Evolutionary conservation across 805 yeast species (phyloP), one percentile per base, ranked within the genome.

Genomic region (Hanseniaspora nectarophila): DNA sequence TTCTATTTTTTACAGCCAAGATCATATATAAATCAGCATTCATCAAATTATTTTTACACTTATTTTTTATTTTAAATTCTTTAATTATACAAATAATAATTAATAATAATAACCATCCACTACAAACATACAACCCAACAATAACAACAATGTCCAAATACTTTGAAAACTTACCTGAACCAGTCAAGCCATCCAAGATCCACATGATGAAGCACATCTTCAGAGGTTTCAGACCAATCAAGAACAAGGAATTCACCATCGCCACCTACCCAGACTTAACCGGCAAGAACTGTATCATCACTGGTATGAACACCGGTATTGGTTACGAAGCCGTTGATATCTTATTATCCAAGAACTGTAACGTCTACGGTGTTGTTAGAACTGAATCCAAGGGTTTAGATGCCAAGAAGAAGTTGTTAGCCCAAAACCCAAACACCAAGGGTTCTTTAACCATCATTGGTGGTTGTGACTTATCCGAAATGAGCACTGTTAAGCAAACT

Each of bases 291-390:
- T 70, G 70, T 15, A 55, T 68, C 23, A 67, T 71, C 9, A 70
- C 74, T 6, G 74, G 74, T 47, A 64, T 65, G 23, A 69, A 66
- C 45, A 58, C 71, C 8, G 74, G 74, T 43, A 62, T 71, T 45
- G 67, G 67, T n/a, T 59, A 51, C 12, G 53, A 61, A 8, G 59
- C 56, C 58, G 66, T 35, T 56, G 61, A 57, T 37, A 42, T 59
- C 26, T 51, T 64, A 10, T 58, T 65, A 40, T 62, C 65, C 12
- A 69, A 65, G 54, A 62, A 68, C 50, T 68, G 69, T 59, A 56
- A 63, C 26, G 63, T 65, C 16, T 58, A 63, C 13, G 57, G 59
- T 21, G 62, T 68, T 16, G 67, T 67, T 4, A 66, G 74, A 62
- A 66, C 56, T 13, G 61, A 63, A 49, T 58, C 59, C 9, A 68